Base-by-base conservation (phyloP, 106 monocot species). In the Acorus calamus region DNA sequence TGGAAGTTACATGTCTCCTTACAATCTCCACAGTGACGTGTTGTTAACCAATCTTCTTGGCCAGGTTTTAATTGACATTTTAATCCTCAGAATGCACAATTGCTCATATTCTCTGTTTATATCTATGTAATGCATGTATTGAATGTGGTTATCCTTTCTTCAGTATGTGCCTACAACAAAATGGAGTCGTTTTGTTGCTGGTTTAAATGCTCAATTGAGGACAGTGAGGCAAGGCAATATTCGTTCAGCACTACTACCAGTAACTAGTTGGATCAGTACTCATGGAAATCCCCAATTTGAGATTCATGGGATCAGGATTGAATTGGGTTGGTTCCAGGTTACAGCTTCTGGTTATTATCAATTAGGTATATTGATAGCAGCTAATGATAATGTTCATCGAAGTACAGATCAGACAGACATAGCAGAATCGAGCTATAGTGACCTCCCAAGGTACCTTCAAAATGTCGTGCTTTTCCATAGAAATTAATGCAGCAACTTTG, bases 321-420 rank as follows among this genome's bases (percentile, higher is more conserved):
- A 89, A 62, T 63, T 89, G 49, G 83, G 89, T 62, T 93, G 93
- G 93, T 93, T 93, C 67, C 93, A 89, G 72, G 79, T 79, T 3
- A 93, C 93, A 46, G 81, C 89, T 81, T 86, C 93, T 72, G 86
- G 93, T 61, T 93, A 93, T 71, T 89, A 89, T 69, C 93, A 93
- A 66, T 63, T 89, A 59, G 93, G 93, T 42, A 70, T 89, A 12
- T 63, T 93, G 10, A 77, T 89, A 51, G 61, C 72, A 42, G 63
- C 83, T 47, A 81, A 72, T 56, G 81, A 85, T 58, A 45, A 64
- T 51, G 71, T 79, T 64, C 61, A 67, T 58, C 74, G 64, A 4
- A 76, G 48, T 62, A 62, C 61, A 8, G 65, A 83, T 49, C 77
- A 69, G 14, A 59, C 71, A 64, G 77, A 83, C 14, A 56, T 69